phyloP scores from a whole-genome alignment of 2,329 filamentous ascomycete genomes.

The Penicillium griseofulvum region DNA sequence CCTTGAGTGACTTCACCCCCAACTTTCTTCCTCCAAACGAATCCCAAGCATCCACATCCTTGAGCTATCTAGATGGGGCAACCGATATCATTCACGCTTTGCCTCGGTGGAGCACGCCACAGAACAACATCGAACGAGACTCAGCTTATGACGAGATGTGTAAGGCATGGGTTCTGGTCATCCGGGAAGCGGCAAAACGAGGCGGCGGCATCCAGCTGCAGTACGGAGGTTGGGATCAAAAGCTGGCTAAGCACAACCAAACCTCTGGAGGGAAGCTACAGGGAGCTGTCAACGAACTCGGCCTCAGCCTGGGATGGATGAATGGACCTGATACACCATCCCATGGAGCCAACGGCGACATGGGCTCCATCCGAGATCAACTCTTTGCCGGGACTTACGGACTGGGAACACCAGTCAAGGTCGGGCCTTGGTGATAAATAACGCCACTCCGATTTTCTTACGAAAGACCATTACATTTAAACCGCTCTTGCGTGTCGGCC shows the following conservation, averaged over 20 bases:
- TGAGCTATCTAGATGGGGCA: constrained; percentile 84
- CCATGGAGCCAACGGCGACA: constrained; percentile 36
- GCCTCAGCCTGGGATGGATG: constrained; percentile 75
- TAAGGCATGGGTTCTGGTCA: constrained; percentile 86
- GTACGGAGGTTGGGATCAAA: constrained; percentile 89
- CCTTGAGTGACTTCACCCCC: constrained; percentile 88
- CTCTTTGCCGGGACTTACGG: constrained; percentile 58
- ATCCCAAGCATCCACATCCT: constrained; percentile 73
- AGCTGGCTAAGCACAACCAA: constrained; percentile 81
- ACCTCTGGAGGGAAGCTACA: constrained; percentile 78
- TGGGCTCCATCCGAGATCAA: constrained; percentile 54
- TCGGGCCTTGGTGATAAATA: constrained; percentile 53
- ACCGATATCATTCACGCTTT: constrained; percentile 87
- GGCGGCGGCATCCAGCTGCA: constrained; percentile 88
- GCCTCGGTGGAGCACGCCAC: constrained; percentile 84
- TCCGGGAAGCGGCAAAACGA: constrained; percentile 85
- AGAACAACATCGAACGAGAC: constrained; percentile 89
- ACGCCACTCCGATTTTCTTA: constrained; percentile 8
- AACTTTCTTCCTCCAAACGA: constrained; percentile 94
- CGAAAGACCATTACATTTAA: constrained; percentile 5
- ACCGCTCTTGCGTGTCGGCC: constrained; percentile 12
- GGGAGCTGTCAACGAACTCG: constrained; percentile 74
- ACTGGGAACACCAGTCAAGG: constrained; percentile 52
- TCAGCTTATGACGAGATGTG: constrained; percentile 95
- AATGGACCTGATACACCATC: constrained; percentile 43